Base-by-base conservation (phyloP, 768 basidiomycete genomes). In the Amanita jacksonii region DNA sequence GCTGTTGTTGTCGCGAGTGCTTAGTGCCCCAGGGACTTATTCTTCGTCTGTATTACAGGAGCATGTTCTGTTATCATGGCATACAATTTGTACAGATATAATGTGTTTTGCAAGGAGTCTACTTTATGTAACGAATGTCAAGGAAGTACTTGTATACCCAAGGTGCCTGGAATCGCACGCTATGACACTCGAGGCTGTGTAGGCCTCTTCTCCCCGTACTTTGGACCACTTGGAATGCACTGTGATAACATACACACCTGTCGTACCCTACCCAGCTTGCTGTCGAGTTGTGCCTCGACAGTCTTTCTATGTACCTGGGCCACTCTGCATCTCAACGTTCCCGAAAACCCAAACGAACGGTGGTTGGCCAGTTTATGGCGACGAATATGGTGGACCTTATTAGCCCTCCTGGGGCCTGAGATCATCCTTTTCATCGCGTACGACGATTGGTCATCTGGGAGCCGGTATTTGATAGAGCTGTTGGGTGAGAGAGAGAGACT, bases 1-100 rank as follows among this genome's bases (percentile, higher is more conserved):
- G 5, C 44, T 5, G 44, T 45, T 32, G 44, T 45, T 1, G 44
- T 45, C 6, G 44, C 44, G 25, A 45, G 44, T 38, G 44, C 44
- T 10, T 44, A 41, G 16, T 39, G 28, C 6, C 10, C 18, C 31
- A 18, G 9, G 39, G 39, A 12, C 28, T 41, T 41, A 41, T 41
- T 41, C n/a, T n/a, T 41, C 39, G 9, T 41, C 28, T 40, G 7
- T 40, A 40, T 40, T 7, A 3, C 9, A 13, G 31, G 31, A 32
- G n/a, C n/a, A n/a, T n/a, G n/a, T n/a, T n/a, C n/a, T n/a, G n/a
- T n/a, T n/a, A n/a, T n/a, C n/a, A n/a, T n/a, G n/a, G n/a, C n/a
- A n/a, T n/a, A n/a, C n/a, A n/a, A n/a, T n/a, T n/a, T n/a, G n/a
- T n/a, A n/a, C n/a, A n/a, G n/a, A n/a, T n/a, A n/a, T n/a, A n/a